These are phyloP conservation scores for Neurospora sp. DNA, from an alignment of 495 filamentous ascomycete species.

Conservation along the genomic window DNA sequence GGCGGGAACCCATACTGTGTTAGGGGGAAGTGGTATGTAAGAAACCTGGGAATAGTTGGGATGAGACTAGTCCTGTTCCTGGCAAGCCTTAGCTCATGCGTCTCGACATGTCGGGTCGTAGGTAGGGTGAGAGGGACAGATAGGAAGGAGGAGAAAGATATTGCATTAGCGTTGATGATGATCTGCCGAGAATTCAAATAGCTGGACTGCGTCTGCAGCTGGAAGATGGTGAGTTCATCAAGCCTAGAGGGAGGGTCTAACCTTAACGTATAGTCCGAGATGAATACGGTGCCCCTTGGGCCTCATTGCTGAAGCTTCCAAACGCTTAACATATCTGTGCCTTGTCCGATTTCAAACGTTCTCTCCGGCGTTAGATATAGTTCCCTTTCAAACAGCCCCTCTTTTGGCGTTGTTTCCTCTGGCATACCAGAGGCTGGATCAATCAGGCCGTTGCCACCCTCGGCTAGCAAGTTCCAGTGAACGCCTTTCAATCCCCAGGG, in stretches of 20 bases:
- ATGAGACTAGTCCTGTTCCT: not conserved
- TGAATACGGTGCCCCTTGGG: not conserved
- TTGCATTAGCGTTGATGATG: too few species aligned
- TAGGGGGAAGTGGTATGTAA: not conserved
- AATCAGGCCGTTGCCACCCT: conserved; percentile 51
- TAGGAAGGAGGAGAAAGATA: too few species aligned
- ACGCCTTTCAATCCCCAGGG: conserved; percentile 54
- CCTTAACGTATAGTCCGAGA: not conserved
- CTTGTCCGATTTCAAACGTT: conserved; percentile 45
- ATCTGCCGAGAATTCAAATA: too few species aligned
- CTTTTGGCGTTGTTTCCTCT: conserved; percentile 13
- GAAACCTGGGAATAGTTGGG: not conserved
- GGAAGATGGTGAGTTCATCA: not conserved
- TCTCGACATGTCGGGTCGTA: too few species aligned
- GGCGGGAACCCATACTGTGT: not conserved
- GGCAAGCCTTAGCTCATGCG: not conserved
- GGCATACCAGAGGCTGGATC: conserved; percentile 30
- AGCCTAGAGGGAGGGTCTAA: not conserved
- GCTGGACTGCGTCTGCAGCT: not conserved
- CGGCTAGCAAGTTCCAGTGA: conserved; percentile 53
- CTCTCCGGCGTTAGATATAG: conserved; percentile 53
- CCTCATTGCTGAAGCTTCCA: conserved; percentile 3
- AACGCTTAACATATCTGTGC: conserved; percentile 17
- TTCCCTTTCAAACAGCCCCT: conserved; percentile 43
- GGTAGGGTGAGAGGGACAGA: too few species aligned